Evolutionary conservation across 495 filamentous ascomycete species (phyloP), one percentile per base, ranked within the genome.

Genomic region (Penicillium arizonense): DNA sequence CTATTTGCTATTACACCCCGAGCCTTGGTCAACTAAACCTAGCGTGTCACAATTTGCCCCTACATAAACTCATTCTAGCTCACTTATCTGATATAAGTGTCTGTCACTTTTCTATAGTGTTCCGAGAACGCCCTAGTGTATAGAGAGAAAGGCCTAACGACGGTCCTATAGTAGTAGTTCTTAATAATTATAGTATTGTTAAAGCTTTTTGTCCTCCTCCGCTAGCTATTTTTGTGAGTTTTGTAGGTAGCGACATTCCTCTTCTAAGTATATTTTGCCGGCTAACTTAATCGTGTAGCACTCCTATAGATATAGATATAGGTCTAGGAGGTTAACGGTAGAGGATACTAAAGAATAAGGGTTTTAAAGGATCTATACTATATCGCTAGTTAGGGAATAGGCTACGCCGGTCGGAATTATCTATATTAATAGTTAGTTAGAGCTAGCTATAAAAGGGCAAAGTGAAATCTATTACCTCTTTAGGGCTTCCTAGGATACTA

Each of bases 291-390:
- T 47, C 20, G 14, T 36, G 21, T 47, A 37, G 21, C 32, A 47
- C 11, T 47, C 44, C 44, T 23, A 37, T 20, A 47, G 32, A 24
- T 28, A 47, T n/a, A 47, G 33, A 36, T 47, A 47, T 14, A 47
- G 44, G 34, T 47, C 44, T 9, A 47, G 18, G 4, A 47, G 20
- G 8, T 24, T 5, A 11, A 42, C 18, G 10, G 39, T 14, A 6
- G 24, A 51, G 8, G 40, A 50, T 12, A 9, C n/a, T n/a, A n/a
- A n/a, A n/a, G n/a, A n/a, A n/a, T n/a, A n/a, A n/a, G n/a, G n/a
- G n/a, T n/a, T n/a, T n/a, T n/a, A n/a, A n/a, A n/a, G n/a, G n/a
- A n/a, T n/a, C n/a, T n/a, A n/a, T n/a, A n/a, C n/a, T n/a, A n/a
- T n/a, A n/a, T n/a, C n/a, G n/a, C n/a, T n/a, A n/a, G n/a, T n/a